Conservation (phyloP, 352 stramenopile genomes). For the Aphanomyces cochlioides region DNA sequence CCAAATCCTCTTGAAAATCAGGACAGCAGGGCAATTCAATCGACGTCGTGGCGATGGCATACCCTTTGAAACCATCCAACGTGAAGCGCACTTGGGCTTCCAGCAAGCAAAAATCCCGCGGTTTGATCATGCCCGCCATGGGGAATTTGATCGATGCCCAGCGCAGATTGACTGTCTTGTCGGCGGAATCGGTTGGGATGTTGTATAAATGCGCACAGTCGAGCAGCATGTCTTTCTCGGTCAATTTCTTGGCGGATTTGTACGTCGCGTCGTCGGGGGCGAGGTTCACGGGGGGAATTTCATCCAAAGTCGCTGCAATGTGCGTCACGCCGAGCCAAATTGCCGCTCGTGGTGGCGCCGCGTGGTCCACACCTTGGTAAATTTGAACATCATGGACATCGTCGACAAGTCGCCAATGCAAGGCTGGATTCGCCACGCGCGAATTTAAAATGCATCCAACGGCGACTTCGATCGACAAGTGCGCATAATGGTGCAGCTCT, state of each 20-base stretch:
- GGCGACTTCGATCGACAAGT: not conserved
- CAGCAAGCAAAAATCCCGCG: not conserved
- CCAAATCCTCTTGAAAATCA: not conserved
- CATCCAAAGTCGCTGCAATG: not conserved
- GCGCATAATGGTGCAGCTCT: not conserved
- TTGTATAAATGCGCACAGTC: not conserved
- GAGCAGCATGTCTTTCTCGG: not conserved
- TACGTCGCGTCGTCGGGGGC: not conserved
- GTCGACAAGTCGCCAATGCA: not conserved
- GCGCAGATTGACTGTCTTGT: too few relatives aligned
- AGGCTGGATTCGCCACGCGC: not conserved
- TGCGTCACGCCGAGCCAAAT: not conserved
- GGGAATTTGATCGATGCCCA: not conserved
- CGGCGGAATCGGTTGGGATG: too few relatives aligned
- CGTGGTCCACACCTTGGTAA: not conserved
- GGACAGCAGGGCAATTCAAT: not conserved
- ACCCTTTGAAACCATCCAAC: not conserved
- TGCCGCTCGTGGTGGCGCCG: too few relatives aligned
- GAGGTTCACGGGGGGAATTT: not conserved
- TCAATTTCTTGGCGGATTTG: not conserved
- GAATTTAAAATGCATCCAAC: not conserved
- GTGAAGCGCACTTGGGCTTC: not conserved
- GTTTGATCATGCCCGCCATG: not conserved
- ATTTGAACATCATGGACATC: not conserved
- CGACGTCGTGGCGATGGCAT: not conserved